A percentile compares a stretch with the other conserved stretches of the same genome.
phyloP scores from a whole-genome alignment of 139 green algal genomes.

The Coelastrella sp. region DNA sequence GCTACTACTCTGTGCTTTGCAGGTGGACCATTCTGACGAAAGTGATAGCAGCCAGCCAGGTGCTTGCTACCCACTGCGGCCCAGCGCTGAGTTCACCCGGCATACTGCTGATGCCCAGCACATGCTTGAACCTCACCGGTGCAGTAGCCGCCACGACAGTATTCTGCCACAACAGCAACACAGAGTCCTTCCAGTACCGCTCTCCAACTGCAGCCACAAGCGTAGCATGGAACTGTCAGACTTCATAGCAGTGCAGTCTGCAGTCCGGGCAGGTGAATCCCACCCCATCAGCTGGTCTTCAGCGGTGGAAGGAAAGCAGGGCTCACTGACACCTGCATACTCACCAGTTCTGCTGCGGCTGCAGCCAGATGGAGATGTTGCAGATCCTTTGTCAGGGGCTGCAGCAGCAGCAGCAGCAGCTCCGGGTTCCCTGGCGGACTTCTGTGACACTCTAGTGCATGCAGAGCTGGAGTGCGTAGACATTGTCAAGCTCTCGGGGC shows the following conservation, averaged over 20 bases:
- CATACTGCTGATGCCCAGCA: too few species aligned
- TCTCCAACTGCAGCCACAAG: not conserved
- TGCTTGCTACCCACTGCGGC: conserved; percentile 5
- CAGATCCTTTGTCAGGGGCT: not conserved
- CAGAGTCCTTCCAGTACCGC: too few species aligned
- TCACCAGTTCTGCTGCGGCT: conserved; percentile 3
- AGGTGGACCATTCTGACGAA: too few species aligned
- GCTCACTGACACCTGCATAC: too few species aligned
- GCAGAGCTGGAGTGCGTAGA: too few species aligned
- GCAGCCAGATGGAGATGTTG: not conserved
- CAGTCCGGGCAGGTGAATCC: not conserved
- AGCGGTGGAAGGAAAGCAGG: not conserved
- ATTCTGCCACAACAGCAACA: too few species aligned
- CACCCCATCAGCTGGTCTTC: not conserved
- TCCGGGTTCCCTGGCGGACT: not conserved
- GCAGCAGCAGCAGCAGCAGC: not conserved
- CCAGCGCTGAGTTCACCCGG: not conserved
- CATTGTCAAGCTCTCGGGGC: too few species aligned
- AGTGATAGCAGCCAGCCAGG: too few species aligned
- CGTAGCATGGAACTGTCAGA: conserved; percentile 6
- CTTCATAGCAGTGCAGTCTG: conserved; percentile 19
- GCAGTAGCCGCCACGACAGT: too few species aligned
- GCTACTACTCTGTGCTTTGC: too few species aligned
- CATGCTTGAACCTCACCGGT: too few species aligned
- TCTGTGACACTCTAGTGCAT: too few species aligned